Evolutionary conservation across 805 yeast species (phyloP).

Genomic region (Metschnikowia corniflorae): DNA sequence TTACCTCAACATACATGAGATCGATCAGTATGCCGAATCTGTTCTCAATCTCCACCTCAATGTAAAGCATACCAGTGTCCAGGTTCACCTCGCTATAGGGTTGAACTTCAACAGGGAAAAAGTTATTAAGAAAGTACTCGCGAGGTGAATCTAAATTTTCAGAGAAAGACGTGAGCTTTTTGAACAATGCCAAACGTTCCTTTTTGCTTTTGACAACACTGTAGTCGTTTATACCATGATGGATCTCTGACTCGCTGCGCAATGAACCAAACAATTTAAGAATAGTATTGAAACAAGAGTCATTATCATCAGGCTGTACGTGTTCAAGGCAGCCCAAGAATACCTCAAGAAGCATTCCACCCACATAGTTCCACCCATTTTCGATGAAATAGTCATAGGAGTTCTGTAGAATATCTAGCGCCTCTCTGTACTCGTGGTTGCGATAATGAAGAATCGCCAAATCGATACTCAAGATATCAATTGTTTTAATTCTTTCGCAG

Average conservation of each 20-base stretch:
- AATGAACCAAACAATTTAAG: slow-evolving; percentile 38
- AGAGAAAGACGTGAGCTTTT: slow-evolving; percentile 4
- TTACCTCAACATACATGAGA: slow-evolving; percentile 21
- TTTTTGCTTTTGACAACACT: slow-evolving; percentile 18
- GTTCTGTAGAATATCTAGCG: slow-evolving; percentile 60
- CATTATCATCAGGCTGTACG: slow-evolving; percentile 21
- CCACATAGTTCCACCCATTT: slow-evolving; percentile 74
- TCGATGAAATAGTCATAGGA: slow-evolving; percentile 65
- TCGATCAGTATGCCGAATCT: slow-evolving; percentile 23
- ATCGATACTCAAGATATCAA: slow-evolving; percentile 74
- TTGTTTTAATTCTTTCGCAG: slow-evolving; percentile 57
- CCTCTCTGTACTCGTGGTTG: slow-evolving; percentile 51
- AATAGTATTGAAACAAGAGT: slow-evolving; percentile 36
- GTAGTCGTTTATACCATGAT: slow-evolving; percentile 28
- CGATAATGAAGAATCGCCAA: slow-evolving; percentile 68
- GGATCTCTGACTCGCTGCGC: slow-evolving; percentile 11
- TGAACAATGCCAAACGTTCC: slow-evolving; percentile 10
- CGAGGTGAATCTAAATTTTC: slow-evolving; percentile 1
- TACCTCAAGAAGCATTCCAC: slow-evolving; percentile 59
- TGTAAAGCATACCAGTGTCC: slow-evolving; percentile 31
- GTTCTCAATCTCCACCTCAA: slow-evolving; percentile 34
- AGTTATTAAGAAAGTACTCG: slow-evolving; percentile 29
- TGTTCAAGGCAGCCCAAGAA: slow-evolving; percentile 67
- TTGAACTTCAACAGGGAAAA: slow-evolving; percentile 34
- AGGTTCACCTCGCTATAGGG: slow-evolving; percentile 34